Conservation (phyloP, 768 basidiomycete genomes). For the Suillus spraguei region DNA sequence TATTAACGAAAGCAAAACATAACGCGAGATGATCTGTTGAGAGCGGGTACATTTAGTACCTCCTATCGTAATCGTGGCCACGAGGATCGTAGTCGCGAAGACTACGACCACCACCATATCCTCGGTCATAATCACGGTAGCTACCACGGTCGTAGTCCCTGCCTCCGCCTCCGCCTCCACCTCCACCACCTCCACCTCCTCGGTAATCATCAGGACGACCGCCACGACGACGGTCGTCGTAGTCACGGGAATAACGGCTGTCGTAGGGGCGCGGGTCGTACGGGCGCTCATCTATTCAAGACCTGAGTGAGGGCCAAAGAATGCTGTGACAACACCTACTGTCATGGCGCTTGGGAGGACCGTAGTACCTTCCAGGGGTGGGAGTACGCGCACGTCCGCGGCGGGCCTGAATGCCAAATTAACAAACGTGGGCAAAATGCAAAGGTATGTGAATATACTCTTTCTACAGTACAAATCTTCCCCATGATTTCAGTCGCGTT, state of each 20-base stretch:
- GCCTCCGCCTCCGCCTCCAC: constrained; percentile 31
- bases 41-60: constrained; percentile 23
- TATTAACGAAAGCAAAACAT: constrained; percentile 6
- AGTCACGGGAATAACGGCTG: constrained; percentile 76
- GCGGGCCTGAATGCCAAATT: constrained; percentile 59
- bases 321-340: constrained; percentile 40
- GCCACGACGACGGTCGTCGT: constrained; percentile 55
- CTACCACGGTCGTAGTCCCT: constrained; percentile 34
- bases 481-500: constrained; percentile 87
- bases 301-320: constrained; percentile 12
- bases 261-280: constrained; percentile 95
- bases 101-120: constrained; percentile 53
- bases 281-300: constrained; percentile 67
- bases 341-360: constrained; percentile 82
- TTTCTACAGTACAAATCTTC: constrained; percentile 87
- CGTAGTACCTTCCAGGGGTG: constrained; percentile 94
- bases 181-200: constrained; percentile 41
- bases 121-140: constrained; percentile 31
- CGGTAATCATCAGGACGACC: constrained; percentile 47
- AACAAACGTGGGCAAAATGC: constrained; percentile 8
- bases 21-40: constrained; percentile 18
- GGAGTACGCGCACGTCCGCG: constrained; percentile 89
- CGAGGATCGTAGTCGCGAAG: constrained; percentile 37
- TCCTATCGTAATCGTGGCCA: constrained; percentile 37
- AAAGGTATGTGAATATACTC: constrained; percentile 43